These are phyloP conservation scores for Aspergillus fischeri DNA, from an alignment of 2,329 filamentous ascomycete genomes.

Conservation along the genomic window DNA sequence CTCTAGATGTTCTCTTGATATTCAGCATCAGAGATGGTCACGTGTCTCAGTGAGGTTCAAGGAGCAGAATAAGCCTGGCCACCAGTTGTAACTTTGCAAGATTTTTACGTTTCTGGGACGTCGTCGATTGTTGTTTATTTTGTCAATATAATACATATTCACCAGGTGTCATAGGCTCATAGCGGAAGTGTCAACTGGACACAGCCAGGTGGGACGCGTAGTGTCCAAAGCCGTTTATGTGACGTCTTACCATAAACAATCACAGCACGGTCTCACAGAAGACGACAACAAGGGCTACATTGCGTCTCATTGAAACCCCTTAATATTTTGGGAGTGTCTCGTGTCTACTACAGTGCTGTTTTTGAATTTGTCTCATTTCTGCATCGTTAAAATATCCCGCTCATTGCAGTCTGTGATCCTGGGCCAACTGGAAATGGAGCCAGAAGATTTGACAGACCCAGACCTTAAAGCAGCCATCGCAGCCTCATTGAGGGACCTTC, in stretches of 20 bases:
- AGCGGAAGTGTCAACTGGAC: neutral
- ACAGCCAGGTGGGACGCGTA: neutral
- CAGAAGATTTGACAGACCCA: conserved; percentile 16
- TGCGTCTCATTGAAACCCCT: neutral
- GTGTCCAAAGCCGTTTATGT: neutral
- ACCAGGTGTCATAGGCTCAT: neutral
- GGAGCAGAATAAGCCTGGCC: neutral
- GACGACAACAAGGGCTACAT: neutral
- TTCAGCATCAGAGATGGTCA: neutral
- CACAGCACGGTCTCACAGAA: neutral
- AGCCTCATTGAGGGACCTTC: conserved; percentile 18
- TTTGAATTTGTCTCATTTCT: neutral
- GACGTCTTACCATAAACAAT: neutral
- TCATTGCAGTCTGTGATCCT: neutral
- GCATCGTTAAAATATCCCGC: neutral
- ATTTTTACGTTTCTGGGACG: neutral
- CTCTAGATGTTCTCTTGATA: neutral
- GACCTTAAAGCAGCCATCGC: conserved; percentile 21
- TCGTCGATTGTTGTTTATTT: neutral
- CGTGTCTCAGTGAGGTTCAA: neutral
- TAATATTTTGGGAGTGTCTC: neutral
- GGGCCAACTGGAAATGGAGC: conserved; percentile 1
- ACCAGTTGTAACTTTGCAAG: neutral
- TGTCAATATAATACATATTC: neutral
- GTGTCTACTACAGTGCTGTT: neutral